A percentile compares a stretch with the other conserved stretches of the same genome.
Conservation (phyloP, 495 filamentous ascomycete genomes). For the Penicillium macrosclerotiorum region DNA sequence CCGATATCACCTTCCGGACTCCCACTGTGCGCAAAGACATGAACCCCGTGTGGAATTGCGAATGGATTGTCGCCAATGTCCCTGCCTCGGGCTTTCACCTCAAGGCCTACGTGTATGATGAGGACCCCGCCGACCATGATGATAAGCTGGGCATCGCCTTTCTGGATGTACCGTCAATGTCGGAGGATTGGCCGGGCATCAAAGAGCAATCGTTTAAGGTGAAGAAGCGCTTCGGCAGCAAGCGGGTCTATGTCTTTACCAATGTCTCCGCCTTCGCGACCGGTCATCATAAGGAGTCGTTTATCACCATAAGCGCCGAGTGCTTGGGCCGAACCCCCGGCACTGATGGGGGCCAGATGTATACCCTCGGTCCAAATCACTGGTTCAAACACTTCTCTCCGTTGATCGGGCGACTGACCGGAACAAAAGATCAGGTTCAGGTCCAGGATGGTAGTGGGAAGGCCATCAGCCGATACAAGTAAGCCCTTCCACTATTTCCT, state of each 20-base stretch:
- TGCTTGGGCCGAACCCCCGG: constrained; percentile 70
- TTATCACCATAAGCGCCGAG: constrained; percentile 67
- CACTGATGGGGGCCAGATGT: constrained; percentile 70
- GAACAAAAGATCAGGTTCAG: constrained; percentile 63
- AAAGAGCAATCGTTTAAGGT: constrained; percentile 65
- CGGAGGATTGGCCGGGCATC: constrained; percentile 66
- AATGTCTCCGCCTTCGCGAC: constrained; percentile 58
- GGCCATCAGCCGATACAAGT: constrained; percentile 68
- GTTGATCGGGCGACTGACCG: constrained; percentile 78
- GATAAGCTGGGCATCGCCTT: constrained; percentile 84
- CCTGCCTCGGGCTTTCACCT: constrained; percentile 74
- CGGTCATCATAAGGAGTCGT: constrained; percentile 52
- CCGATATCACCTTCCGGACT: constrained; percentile 68
- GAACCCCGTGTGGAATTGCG: constrained; percentile 76
- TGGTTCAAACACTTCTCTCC: constrained; percentile 88
- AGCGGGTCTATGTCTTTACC: constrained; percentile 74
- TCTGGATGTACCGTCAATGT: constrained; percentile 55
- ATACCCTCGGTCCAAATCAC: constrained; percentile 70
- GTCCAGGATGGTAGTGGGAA: constrained; percentile 47
- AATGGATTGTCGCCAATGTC: constrained; percentile 86
- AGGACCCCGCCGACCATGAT: constrained; percentile 83
- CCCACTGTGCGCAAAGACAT: constrained; percentile 66
- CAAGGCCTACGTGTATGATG: constrained; percentile 82
- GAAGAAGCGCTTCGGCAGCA: constrained; percentile 80
- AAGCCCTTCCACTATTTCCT: constrained; percentile 22